Evolutionary conservation across 257 asterid genomes (phyloP).

Genomic region (Scutellaria minor): DNA sequence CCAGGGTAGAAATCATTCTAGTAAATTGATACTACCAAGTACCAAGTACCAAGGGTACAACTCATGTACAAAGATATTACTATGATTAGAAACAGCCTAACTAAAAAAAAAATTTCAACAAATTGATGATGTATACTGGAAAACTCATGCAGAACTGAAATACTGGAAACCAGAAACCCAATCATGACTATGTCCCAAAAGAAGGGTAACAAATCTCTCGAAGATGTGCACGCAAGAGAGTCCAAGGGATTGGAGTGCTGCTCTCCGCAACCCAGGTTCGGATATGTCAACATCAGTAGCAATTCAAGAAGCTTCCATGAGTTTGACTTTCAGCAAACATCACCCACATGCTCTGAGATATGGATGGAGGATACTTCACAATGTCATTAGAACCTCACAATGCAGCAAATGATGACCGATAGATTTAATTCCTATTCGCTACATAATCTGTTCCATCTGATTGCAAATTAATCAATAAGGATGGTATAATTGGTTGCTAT

Average conservation of each 20-base stretch:
- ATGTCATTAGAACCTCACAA: not conserved
- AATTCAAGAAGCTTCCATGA: not conserved
- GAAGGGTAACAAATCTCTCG: not conserved
- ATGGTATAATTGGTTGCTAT: not conserved
- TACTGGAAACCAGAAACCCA: not conserved
- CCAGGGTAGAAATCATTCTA: too few relatives aligned
- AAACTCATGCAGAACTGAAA: not conserved
- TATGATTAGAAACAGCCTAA: not conserved
- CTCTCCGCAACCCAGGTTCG: not conserved
- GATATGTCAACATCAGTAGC: constrained; percentile 7
- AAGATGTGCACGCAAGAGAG: not conserved
- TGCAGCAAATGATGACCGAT: not conserved
- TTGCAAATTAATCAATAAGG: not conserved
- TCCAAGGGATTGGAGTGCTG: not conserved
- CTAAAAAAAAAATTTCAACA: not conserved
- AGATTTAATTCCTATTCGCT: not conserved
- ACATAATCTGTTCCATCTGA: not conserved
- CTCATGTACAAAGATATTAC: not conserved
- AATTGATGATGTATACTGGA: not conserved
- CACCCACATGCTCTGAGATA: constrained; percentile 16
- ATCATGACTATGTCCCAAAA: not conserved
- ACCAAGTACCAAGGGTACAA: not conserved
- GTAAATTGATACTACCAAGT: not conserved
- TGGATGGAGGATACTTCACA: not conserved
- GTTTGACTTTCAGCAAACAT: not conserved